A percentile compares a stretch with the other conserved stretches of the same genome.
phyloP scores from a whole-genome alignment of 2,329 filamentous ascomycete genomes.

The Talaromyces piceae region DNA sequence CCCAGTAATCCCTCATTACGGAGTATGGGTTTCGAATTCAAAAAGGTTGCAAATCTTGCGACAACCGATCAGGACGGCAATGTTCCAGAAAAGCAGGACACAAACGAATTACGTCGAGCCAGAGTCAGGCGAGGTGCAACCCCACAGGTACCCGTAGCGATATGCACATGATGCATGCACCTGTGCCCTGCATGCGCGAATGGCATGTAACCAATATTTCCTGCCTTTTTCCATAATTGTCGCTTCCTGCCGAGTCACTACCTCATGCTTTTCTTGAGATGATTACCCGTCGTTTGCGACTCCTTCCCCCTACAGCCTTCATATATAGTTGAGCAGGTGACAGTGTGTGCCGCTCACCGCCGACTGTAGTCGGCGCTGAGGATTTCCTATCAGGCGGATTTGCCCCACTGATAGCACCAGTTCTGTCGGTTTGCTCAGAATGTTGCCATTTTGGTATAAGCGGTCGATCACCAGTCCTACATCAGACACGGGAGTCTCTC shows the following conservation, averaged over 20 bases:
- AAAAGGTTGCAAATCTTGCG: neutral
- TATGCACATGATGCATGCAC: neutral
- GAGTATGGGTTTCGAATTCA: neutral
- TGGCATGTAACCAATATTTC: no score
- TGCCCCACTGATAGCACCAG: neutral
- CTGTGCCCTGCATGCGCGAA: no score
- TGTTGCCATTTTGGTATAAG: neutral
- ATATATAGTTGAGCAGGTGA: neutral
- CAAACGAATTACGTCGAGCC: neutral
- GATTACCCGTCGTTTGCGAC: no score
- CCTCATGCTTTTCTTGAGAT: no score
- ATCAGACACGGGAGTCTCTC: no score
- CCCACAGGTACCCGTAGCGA: neutral
- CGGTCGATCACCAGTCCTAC: neutral
- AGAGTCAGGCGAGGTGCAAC: neutral
- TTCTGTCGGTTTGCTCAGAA: neutral
- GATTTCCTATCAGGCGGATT: neutral
- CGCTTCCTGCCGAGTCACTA: no score
- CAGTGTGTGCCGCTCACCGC: neutral
- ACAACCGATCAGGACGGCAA: neutral
- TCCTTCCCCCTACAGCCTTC: no score
- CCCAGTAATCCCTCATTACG: no score
- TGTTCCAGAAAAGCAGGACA: neutral
- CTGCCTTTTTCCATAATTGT: no score
- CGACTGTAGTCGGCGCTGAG: neutral